Conservation (phyloP, 768 basidiomycete genomes). For the Suillus weaverae region DNA sequence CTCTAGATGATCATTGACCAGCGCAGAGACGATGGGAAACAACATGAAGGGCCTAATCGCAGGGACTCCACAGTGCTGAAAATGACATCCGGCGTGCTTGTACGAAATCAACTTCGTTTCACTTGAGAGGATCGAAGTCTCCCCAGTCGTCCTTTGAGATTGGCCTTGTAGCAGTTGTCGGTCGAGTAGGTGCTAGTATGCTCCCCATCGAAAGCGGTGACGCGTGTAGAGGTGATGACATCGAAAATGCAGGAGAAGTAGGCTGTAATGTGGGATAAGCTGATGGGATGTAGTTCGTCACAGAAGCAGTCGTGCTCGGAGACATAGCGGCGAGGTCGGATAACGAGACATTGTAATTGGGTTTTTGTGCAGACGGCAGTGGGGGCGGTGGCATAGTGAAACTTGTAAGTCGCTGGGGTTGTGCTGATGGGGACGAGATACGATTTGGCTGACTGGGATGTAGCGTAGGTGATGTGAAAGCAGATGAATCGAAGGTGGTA, state of each 20-base stretch:
- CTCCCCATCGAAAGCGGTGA: constrained; percentile 43
- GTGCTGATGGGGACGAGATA: constrained; percentile 22
- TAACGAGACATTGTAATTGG: constrained; percentile 61
- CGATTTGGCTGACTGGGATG: constrained; percentile 23
- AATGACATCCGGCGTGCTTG: background rate
- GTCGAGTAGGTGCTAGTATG: constrained; percentile 56
- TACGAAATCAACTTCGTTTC: constrained; percentile 8
- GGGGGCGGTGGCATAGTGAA: constrained; percentile 11
- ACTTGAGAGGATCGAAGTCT: constrained; percentile 71
- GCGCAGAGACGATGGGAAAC: background rate
- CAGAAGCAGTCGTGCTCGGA: constrained; percentile 14
- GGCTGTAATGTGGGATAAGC: constrained; percentile 19
- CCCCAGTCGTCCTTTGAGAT: constrained; percentile 70
- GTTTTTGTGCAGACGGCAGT: constrained; percentile 32
- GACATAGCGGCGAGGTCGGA: constrained; percentile 29
- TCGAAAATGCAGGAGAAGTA: constrained; percentile 22
- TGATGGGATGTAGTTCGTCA: constrained; percentile 16
- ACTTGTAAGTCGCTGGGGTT: constrained; percentile 18
- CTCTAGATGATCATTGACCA: background rate
- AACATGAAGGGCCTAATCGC: background rate
- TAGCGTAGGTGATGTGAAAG: constrained; percentile 23
- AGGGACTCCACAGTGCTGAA: background rate
- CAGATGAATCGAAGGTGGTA: constrained; percentile 34
- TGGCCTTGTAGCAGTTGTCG: constrained; percentile 41
- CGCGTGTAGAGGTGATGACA: constrained; percentile 31